Conservation (phyloP, 768 basidiomycete genomes). For the Mycena rosella region DNA sequence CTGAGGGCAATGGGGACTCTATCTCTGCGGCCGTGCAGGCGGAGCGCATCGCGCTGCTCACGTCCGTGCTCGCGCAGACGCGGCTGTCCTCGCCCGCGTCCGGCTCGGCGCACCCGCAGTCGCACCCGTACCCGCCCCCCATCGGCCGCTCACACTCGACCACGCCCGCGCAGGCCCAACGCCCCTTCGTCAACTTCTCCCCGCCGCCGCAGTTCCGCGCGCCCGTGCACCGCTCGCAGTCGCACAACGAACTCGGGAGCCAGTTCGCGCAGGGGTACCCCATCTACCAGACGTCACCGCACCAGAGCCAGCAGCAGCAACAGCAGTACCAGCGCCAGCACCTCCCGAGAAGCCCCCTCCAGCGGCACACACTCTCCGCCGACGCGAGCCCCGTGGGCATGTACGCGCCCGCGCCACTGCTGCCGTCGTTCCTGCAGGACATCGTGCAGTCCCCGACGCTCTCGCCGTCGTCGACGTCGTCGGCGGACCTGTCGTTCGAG, state of each 20-base stretch:
- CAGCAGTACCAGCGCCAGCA: conserved; percentile 17
- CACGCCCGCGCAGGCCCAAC: conserved; percentile 60
- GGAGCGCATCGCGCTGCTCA: conserved; percentile 84
- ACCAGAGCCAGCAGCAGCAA: conserved; percentile 23
- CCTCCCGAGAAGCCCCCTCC: conserved; percentile 32
- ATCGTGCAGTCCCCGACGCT: conserved; percentile 77
- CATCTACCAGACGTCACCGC: conserved; percentile 80
- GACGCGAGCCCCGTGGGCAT: conserved; percentile 27
- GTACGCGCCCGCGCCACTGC: conserved; percentile 61
- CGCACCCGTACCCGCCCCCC: conserved; percentile 34
- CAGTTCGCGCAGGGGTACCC: conserved; percentile 52
- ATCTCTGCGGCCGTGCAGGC: conserved; percentile 88
- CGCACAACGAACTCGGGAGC: conserved; percentile 61
- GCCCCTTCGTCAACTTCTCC: conserved; percentile 52
- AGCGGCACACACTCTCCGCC: conserved; percentile 31
- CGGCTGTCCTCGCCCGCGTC: conserved; percentile 43
- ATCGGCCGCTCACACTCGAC: conserved; percentile 56
- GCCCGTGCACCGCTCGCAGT: conserved; percentile 64
- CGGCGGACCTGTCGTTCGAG: conserved; percentile 75
- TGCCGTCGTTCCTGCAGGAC: conserved; percentile 85
- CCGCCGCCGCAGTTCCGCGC: conserved; percentile 48
- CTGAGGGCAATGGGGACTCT: conserved; percentile 90
- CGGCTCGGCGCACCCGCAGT: conserved; percentile 23
- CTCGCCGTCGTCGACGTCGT: conserved; percentile 74
- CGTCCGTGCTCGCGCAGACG: conserved; percentile 76